Percentiles rank a stretch among this genome's conserved stretches.
Conservation (phyloP, 495 filamentous ascomycete species). For the Bacidia gigantensis region DNA sequence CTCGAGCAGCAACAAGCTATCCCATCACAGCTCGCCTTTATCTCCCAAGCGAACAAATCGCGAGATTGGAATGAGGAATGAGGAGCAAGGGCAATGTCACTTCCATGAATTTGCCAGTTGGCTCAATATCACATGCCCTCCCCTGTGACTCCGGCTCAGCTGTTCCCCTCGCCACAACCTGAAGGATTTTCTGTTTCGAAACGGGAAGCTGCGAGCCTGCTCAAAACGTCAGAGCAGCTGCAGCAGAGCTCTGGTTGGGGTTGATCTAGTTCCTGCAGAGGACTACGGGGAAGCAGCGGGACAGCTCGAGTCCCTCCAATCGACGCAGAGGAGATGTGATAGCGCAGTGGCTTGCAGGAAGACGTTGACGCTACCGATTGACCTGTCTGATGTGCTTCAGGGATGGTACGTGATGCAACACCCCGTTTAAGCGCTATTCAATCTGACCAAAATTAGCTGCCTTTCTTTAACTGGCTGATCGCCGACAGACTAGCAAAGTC, state of each 20-base stretch:
- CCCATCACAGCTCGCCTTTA: background rate
- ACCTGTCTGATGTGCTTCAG: slow-evolving; percentile 4
- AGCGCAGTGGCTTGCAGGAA: slow-evolving; percentile 5
- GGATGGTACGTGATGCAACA: background rate
- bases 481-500: background rate
- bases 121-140: background rate
- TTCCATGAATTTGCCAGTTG: background rate
- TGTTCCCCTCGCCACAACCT: background rate
- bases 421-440: slow-evolving; percentile 4
- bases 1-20: slow-evolving; percentile 4
- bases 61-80: background rate
- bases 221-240: background rate
- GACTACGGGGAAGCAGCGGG: background rate
- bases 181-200: background rate
- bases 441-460: slow-evolving; percentile 5
- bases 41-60: slow-evolving; percentile 5
- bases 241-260: background rate
- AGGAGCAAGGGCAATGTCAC: background rate
- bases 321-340: slow-evolving; percentile 1
- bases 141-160: background rate
- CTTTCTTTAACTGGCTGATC: slow-evolving; percentile 5
- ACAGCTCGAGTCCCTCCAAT: slow-evolving; percentile 5
- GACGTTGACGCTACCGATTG: slow-evolving; percentile 6
- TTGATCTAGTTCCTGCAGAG: slow-evolving; percentile 1
- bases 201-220: background rate